Base-by-base conservation (phyloP, 1,139 yeast genomes). In the Yamadazyma sp. region DNA sequence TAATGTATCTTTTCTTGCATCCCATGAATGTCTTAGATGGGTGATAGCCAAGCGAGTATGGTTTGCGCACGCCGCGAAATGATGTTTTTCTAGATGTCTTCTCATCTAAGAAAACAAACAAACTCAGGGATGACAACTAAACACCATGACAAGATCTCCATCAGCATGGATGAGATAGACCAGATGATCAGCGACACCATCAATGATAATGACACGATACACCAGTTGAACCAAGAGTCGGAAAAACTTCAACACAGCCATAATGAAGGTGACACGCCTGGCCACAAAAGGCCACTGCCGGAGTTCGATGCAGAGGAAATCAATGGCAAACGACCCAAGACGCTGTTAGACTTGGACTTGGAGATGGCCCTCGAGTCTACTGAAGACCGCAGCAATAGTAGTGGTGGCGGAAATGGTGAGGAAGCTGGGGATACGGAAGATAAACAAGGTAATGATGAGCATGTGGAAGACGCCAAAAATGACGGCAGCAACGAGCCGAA, bases 81-180 rank as follows among this genome's bases (percentile, higher is more conserved):
- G 7, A 4, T 16, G 14, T 27, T 12, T 27, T 8, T 27, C 6
- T 17, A 9, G 11, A 30, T 15, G 25, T 35, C 38, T 25, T 17
- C 39, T 36, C 39, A 36, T 35, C 31, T 4, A 28, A 28, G 16
- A 28, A 18, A 28, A 28, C 31, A 28, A 28, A 28, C 31, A n/a
- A 20, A 10, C 37, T 27, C 29, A 41, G 36, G 31, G 37, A 40
- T 36, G 37, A 42, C 38, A 39, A 35, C 22, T 24, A 34, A 34
- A 39, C 36, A 24, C 14, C 17, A 29, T 12, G 34, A 38, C 12
- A 42, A 42, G 34, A 17, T 33, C 7, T 35, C 47, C 27, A 42
- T 44, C n/a, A 44, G 38, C 30, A 45, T 45, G 47, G 47, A 44
- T 34, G 49, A 38, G 27, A 36, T 45, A 11, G 47, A 45, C 31